These are phyloP conservation scores for Danielia reshetovae DNA, from an alignment of 805 yeast species.

Conservation along the genomic window DNA sequence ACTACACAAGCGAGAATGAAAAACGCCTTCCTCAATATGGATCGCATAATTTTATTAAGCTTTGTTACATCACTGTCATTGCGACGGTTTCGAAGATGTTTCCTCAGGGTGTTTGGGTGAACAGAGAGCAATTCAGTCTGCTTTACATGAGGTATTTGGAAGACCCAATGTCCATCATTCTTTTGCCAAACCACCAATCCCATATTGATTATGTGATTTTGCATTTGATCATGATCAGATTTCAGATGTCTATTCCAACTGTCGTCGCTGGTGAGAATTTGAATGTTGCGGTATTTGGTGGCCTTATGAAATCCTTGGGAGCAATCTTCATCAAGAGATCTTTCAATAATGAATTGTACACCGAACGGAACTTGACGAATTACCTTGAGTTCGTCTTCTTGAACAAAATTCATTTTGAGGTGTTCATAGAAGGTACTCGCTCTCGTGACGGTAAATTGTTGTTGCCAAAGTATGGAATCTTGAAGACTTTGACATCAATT, in stretches of 20 bases:
- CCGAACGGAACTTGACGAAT: constrained; percentile 45
- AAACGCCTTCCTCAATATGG: constrained; percentile 35
- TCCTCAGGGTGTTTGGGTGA: constrained; percentile 41
- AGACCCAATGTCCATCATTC: constrained; percentile 44
- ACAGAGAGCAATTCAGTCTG: constrained; percentile 23
- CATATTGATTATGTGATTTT: constrained; percentile 59
- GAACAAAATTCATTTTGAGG: constrained; percentile 51
- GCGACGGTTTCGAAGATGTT: constrained; percentile 32
- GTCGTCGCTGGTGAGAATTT: constrained; percentile 67
- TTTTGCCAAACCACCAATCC: constrained; percentile 59
- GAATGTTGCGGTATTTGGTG: constrained; percentile 54
- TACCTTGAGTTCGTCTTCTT: constrained; percentile 46
- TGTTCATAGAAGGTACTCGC: constrained; percentile 64
- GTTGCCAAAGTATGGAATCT: constrained; percentile 59
- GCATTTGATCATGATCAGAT: constrained; percentile 50
- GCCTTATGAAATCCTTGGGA: constrained; percentile 46
- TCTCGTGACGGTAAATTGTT: constrained; percentile 63
- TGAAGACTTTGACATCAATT: constrained; percentile 48
- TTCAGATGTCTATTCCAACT: constrained; percentile 50
- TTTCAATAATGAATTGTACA: constrained; percentile 39
- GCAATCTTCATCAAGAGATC: constrained; percentile 56
- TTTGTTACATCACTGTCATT: constrained; percentile 38
- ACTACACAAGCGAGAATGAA: constrained; percentile 32
- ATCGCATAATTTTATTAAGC: constrained; percentile 23
- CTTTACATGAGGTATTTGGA: constrained; percentile 30